phyloP scores from a whole-genome alignment of 176 grass and related monocot species.

The Raddia guianensis region DNA sequence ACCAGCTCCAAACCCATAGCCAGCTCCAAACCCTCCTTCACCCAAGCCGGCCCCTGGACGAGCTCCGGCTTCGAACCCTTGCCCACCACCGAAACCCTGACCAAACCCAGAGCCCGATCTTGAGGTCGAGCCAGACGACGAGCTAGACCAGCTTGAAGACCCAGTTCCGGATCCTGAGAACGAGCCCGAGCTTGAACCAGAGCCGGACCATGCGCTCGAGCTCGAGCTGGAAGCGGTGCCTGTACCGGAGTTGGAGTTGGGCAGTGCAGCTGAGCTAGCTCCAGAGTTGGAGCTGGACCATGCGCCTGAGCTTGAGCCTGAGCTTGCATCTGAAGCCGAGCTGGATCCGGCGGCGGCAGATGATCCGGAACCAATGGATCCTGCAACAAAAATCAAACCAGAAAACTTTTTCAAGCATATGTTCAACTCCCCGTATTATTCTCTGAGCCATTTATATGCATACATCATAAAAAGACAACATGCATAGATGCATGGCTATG shows the following conservation, averaged over 20 bases:
- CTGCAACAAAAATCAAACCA: background rate
- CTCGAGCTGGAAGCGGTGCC: constrained; percentile 6
- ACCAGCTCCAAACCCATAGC: background rate
- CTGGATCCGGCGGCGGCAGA: constrained; percentile 9
- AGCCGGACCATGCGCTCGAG: constrained; percentile 49
- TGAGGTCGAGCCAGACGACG: constrained; percentile 44
- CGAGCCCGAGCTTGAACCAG: background rate
- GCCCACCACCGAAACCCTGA: constrained; percentile 13
- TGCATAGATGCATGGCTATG: no score
- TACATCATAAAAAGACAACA: no score
- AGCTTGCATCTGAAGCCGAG: background rate
- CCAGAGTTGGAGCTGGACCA: constrained; percentile 35
- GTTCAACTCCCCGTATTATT: no score
- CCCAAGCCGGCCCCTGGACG: background rate
- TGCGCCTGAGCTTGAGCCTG: constrained; percentile 25
- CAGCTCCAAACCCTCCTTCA: constrained; percentile 10
- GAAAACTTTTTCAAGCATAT: background rate
- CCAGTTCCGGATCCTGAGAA: constrained; percentile 36
- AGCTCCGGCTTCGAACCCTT: constrained; percentile 1
- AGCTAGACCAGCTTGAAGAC: constrained; percentile 48
- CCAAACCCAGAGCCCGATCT: constrained; percentile 28
- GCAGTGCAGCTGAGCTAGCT: background rate
- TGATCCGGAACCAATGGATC: background rate
- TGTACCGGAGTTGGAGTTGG: background rate
- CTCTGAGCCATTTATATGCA: no score